Base-by-base conservation (phyloP, 192 early-diverging fungal species). In the Backusella morwellensis region DNA sequence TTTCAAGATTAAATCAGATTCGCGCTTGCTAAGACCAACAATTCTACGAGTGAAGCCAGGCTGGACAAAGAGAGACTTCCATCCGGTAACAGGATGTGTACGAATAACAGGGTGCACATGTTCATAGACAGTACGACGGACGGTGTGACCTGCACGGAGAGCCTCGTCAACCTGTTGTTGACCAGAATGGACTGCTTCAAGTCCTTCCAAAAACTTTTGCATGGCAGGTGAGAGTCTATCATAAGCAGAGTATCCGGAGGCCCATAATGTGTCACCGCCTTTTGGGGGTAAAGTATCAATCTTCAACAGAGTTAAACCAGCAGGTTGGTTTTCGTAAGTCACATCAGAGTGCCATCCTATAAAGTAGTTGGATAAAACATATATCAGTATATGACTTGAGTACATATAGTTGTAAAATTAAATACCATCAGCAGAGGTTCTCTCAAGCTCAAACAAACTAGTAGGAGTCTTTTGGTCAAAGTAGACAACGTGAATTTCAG, bases 81-180 rank as follows among this genome's bases (percentile, higher is more conserved):
- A 88, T 15, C 90, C 89, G 2, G 92, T 93, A 44, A 92, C 86
- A 23, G 92, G 92, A 72, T 93, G 91, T 8, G 91, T 92, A 35
- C 92, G 86, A 35, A 93, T 73, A 19, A 85, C 72, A 23, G 87
- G 88, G 26, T 88, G 85, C 0, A 40, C 69, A n/a, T 75, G 59
- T 68, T 80, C 78, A 21, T 78, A 79, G 23, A 78, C 66, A 21
- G 80, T 80, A 38, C 86, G 82, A 17, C 76, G 83, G 8, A 77
- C 12, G 7, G 47, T 14, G n/a, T 68, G 71, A n/a, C 63, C 67
- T 42, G 6, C 29, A 12, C 15, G 14, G 11, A 35, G 15, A 14
- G 76, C 75, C 35, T 54, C 35, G 29, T 79, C 40, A 9, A 72
- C 47, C 52, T 80, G 81, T 12, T 59, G 17, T 14, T 83, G 75